A percentile compares a stretch with the other conserved stretches of the same genome.
Conservation (phyloP, 1,284 basidiomycete species). For the Microbotryum scabiosae region DNA sequence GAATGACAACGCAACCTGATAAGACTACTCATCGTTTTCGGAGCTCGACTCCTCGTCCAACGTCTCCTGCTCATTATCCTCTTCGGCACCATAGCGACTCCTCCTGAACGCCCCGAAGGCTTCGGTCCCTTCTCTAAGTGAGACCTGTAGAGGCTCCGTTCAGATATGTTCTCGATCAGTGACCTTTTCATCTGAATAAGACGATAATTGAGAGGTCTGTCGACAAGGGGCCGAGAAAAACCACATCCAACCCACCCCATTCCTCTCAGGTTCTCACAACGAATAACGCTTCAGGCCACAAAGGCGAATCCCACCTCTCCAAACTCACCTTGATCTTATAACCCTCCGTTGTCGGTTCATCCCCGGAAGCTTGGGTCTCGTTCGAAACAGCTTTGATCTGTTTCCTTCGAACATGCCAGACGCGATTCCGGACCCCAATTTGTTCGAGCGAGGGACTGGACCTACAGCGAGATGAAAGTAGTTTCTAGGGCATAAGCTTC, state of each 20-base stretch:
- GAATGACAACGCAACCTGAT: too few relatives aligned
- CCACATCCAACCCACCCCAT: not conserved
- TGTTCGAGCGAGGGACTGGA: constrained; percentile 18
- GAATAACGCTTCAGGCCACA: constrained; percentile 26
- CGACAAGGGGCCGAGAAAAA: not conserved
- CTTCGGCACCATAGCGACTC: constrained; percentile 24
- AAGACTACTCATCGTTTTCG: too few relatives aligned
- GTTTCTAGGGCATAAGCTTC: too few relatives aligned
- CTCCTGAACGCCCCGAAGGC: constrained; percentile 29
- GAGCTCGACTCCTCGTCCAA: not conserved
- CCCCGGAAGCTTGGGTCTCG: not conserved
- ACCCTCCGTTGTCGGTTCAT: not conserved
- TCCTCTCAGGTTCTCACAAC: constrained; percentile 24
- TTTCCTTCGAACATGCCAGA: constrained; percentile 21
- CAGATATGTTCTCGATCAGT: not conserved
- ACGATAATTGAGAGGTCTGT: too few relatives aligned
- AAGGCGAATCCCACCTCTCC: constrained; percentile 19
- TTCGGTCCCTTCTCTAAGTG: constrained; percentile 5
- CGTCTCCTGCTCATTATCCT: constrained; percentile 16
- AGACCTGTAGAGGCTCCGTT: too few relatives aligned
- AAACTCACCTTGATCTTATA: constrained; percentile 17
- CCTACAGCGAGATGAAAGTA: not conserved
- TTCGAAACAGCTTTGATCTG: not conserved
- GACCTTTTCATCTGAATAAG: not conserved
- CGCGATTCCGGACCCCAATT: constrained; percentile 29